Evolutionary conservation across 495 filamentous ascomycete genomes (phyloP).

Genomic region (Hypoxylon crocopeplum): DNA sequence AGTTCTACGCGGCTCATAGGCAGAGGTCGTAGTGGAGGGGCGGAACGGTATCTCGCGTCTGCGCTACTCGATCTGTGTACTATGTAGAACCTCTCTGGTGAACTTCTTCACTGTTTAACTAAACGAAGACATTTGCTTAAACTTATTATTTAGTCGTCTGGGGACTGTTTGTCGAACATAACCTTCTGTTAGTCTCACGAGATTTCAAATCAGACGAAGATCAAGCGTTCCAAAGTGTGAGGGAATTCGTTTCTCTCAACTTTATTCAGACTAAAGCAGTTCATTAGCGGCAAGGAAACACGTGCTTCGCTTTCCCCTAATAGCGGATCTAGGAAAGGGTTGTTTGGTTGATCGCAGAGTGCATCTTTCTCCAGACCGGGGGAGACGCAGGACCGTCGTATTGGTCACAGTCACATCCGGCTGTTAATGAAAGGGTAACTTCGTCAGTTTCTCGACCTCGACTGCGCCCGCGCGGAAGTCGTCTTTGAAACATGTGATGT

Average conservation of each 20-base stretch:
- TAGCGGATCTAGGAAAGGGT: not conserved
- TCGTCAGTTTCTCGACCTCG: slow-evolving; percentile 9
- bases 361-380: slow-evolving; percentile 16
- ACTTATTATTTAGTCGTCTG: slow-evolving; percentile 17
- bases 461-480: slow-evolving; percentile 18
- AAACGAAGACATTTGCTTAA: too few species aligned
- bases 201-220: slow-evolving; percentile 15
- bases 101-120: not conserved
- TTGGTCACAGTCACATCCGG: slow-evolving; percentile 33
- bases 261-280: slow-evolving; percentile 5
- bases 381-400: slow-evolving; percentile 29
- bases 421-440: slow-evolving; percentile 26
- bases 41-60: slow-evolving; percentile 13
- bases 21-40: slow-evolving; percentile 19
- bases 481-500: slow-evolving; percentile 33
- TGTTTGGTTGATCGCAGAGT: slow-evolving; percentile 18
- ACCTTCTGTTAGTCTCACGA: slow-evolving; percentile 8
- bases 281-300: slow-evolving; percentile 27
- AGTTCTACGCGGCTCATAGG: slow-evolving; percentile 20
- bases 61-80: not conserved
- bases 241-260: slow-evolving; percentile 22
- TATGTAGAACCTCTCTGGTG: not conserved
- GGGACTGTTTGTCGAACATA: slow-evolving; percentile 1
- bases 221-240: slow-evolving; percentile 20
- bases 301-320: slow-evolving; percentile 22